Base-by-base conservation (phyloP, 148 eudicot genomes). In the Arbutus unedo region DNA sequence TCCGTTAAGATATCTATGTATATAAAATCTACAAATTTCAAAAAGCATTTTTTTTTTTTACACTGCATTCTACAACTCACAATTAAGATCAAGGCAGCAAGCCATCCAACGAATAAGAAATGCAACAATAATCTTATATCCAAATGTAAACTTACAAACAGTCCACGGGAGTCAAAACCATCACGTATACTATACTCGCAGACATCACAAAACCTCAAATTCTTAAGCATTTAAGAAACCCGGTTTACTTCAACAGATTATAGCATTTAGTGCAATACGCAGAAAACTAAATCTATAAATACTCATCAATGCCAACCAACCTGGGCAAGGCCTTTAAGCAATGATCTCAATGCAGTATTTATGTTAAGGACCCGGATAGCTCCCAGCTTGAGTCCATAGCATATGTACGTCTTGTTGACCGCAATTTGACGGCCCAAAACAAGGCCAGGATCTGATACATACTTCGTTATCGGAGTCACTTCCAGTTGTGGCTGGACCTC, bases 401-500 rank as follows among this genome's bases (percentile, higher is more conserved):
- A 94, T 4, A 97, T 97, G 43, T 97, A 97, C 0, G 91, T 93
- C 89, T 94, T 94, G 77, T 91, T 96, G 15, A 96, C 99, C 0
- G 98, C 99, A 85, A 96, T 93, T 82, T 97, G 99, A 53, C 93
- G 88, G 0, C 99, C 99, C 76, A 97, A 81, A 38, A 94, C 91
- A 10, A 97, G 90, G 3, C 93, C 97, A 38, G 99, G 98, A 83
- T 97, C 99, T 1, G 98, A 94, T 0, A 85, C 89, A 82, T 97
- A 97, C 89, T 97, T 97, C 0, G 99, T 97, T 62, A 97, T 97
- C 5, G 99, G 98, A 72, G 98, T 94, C 51, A 97, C 99, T 83
- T 94, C 99, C 55, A 97, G 90, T 83, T 97, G 98, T 5, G 99
- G 99, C 89, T 94, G 99, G 86, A 92, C 92, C 86, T 97, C 99